Percentiles rank a stretch among this genome's conserved stretches.
These are phyloP conservation scores for Sclerotinia minor DNA, from an alignment of 2,329 filamentous ascomycete genomes.

Conservation along the genomic window DNA sequence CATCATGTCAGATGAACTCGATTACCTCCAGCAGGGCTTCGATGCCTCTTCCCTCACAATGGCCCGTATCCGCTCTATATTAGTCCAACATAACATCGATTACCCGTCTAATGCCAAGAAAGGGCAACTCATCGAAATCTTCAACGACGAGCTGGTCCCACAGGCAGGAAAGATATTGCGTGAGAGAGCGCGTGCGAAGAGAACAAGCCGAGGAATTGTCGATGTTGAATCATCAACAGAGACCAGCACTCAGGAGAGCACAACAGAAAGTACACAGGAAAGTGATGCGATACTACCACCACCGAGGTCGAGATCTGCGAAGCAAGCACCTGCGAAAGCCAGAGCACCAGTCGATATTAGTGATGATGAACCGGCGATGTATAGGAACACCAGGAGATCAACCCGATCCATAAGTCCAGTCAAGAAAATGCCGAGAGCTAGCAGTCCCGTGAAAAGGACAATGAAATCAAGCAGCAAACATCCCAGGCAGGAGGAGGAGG, in stretches of 20 bases:
- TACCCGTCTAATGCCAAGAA: slow-evolving; percentile 94
- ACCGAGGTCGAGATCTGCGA: slow-evolving; percentile 50
- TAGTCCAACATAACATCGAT: slow-evolving; percentile 81
- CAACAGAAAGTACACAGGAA: slow-evolving; percentile 12
- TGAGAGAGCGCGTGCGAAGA: slow-evolving; percentile 74
- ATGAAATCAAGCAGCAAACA: slow-evolving; percentile 57
- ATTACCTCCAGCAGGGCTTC: slow-evolving; percentile 85
- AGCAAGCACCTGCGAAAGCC: slow-evolving; percentile 55
- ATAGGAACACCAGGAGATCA: slow-evolving; percentile 49
- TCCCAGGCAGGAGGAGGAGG: slow-evolving; percentile 54
- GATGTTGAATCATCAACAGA: slow-evolving; percentile 52
- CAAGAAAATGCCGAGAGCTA: slow-evolving; percentile 57
- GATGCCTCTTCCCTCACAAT: slow-evolving; percentile 82
- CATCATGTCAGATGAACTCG: slow-evolving; percentile 41
- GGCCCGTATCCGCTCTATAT: slow-evolving; percentile 83
- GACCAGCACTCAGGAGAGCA: slow-evolving; percentile 47
- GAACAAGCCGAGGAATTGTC: slow-evolving; percentile 82
- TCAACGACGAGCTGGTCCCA: slow-evolving; percentile 75
- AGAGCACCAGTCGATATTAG: slow-evolving; percentile 33
- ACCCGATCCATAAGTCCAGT: slow-evolving; percentile 52
- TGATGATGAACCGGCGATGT: slow-evolving; percentile 17
- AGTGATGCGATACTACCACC: slow-evolving; percentile 51
- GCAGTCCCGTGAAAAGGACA: slow-evolving; percentile 51
- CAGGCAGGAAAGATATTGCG: slow-evolving; percentile 75
- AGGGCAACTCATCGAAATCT: slow-evolving; percentile 78